Conservation (phyloP, 108 stramenopile species). For the Cylindrotheca fusiformis region DNA sequence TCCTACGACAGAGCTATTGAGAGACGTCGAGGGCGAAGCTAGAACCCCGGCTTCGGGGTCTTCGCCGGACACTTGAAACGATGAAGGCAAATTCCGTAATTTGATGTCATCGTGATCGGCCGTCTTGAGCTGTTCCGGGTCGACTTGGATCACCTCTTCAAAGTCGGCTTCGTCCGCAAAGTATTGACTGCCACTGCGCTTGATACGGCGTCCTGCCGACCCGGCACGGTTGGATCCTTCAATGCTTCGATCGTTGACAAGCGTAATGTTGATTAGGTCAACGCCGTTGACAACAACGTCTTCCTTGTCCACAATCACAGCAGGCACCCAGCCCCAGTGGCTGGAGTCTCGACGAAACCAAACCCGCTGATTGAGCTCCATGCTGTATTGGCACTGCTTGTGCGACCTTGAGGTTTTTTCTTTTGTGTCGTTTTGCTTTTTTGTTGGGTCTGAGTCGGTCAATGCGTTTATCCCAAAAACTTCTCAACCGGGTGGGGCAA, state of each 20-base stretch:
- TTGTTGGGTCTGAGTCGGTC: too few species aligned
- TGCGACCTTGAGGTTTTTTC: background rate
- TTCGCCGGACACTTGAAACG: constrained; percentile 45
- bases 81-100: constrained; percentile 63
- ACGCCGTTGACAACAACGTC: constrained; percentile 51
- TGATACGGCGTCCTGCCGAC: constrained; percentile 12
- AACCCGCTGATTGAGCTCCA: constrained; percentile 83
- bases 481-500: too few species aligned
- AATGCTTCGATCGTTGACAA: constrained; percentile 44
- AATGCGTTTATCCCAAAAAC: too few species aligned
- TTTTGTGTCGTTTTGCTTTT: too few species aligned
- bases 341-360: constrained; percentile 79
- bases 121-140: constrained; percentile 65
- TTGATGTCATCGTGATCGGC: constrained; percentile 80
- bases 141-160: constrained; percentile 49
- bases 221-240: constrained; percentile 25
- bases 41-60: constrained; percentile 58
- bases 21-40: constrained; percentile 35
- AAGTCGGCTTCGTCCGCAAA: constrained; percentile 55
- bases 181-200: constrained; percentile 32
- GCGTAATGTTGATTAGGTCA: constrained; percentile 55
- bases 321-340: constrained; percentile 91
- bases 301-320: constrained; percentile 66
- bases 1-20: constrained; percentile 37
- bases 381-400: constrained; percentile 15